These are phyloP conservation scores for Trichosporon inkin DNA, from an alignment of 1,284 basidiomycete genomes.

Conservation along the genomic window DNA sequence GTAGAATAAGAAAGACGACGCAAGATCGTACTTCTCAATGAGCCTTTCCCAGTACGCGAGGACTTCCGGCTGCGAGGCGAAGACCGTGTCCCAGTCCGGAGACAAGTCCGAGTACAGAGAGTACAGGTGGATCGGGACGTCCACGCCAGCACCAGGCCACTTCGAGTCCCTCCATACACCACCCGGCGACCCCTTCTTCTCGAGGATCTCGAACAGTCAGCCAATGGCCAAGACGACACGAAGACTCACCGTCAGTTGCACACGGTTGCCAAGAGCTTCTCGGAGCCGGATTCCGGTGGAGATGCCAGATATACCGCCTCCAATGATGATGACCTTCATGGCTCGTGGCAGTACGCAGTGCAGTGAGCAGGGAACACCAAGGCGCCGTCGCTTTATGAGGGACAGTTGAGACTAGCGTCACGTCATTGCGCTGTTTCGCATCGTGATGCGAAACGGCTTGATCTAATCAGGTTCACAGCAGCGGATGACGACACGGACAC, in stretches of 20 bases:
- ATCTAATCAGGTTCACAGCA: not conserved
- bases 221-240: not conserved
- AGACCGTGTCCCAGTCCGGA: constrained; percentile 16
- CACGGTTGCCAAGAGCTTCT: constrained; percentile 24
- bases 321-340: constrained; percentile 21
- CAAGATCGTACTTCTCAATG: constrained; percentile 21
- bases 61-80: constrained; percentile 24
- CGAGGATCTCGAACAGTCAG: constrained; percentile 22
- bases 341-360: not conserved
- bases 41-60: constrained; percentile 29
- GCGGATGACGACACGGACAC: not conserved
- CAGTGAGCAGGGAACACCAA: no score
- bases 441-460: not conserved
- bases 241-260: constrained; percentile 20
- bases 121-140: constrained; percentile 37
- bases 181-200: constrained; percentile 24
- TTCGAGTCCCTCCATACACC: constrained; percentile 33
- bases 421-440: not conserved
- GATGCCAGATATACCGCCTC: constrained; percentile 32
- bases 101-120: constrained; percentile 28
- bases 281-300: constrained; percentile 29
- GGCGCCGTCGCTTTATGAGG: no score
- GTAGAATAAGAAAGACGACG: constrained; percentile 21
- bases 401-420: not conserved
- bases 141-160: constrained; percentile 32